Evolutionary conservation across 129 eudicot genomes (phyloP).

Genomic region (Helichrysum umbraculigerum): DNA sequence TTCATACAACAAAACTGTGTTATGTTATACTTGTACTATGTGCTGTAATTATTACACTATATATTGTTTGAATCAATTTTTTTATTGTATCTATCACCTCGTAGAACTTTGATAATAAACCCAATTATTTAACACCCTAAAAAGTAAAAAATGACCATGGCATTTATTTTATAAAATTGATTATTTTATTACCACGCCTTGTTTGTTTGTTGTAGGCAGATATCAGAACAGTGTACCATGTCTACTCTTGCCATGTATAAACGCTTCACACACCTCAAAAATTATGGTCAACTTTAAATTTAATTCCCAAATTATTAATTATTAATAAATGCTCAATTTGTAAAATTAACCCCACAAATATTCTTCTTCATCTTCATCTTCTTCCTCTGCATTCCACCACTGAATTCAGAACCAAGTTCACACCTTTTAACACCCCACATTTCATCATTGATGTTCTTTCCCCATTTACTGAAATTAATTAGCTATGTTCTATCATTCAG

Average conservation of each 20-base stretch:
- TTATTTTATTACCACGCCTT: not conserved
- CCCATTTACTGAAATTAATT: slow-evolving; percentile 15
- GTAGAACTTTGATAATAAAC: too few species aligned
- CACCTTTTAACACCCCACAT: slow-evolving; percentile 7
- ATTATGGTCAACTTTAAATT: slow-evolving; percentile 16
- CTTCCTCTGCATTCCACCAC: slow-evolving; percentile 8
- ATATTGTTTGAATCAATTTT: too few species aligned
- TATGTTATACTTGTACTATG: too few species aligned
- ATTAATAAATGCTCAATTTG: slow-evolving; percentile 4
- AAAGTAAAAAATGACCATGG: not conserved
- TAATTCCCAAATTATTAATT: not conserved
- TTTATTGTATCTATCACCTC: too few species aligned
- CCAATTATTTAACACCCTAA: too few species aligned
- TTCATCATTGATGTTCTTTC: slow-evolving; percentile 10
- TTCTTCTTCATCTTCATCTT: slow-evolving; percentile 10
- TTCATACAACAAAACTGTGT: too few species aligned
- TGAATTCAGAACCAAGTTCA: slow-evolving; percentile 9
- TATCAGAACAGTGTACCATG: slow-evolving; percentile 15
- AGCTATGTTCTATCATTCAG: not conserved
- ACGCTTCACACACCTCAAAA: slow-evolving; percentile 29
- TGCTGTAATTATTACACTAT: too few species aligned
- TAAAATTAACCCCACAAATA: not conserved
- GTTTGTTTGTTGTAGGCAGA: not conserved
- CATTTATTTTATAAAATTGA: not conserved
- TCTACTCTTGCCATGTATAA: slow-evolving; percentile 12